Evolutionary conservation across 179 eudicot genomes (phyloP).

Genomic region (Kewa caespitosa): DNA sequence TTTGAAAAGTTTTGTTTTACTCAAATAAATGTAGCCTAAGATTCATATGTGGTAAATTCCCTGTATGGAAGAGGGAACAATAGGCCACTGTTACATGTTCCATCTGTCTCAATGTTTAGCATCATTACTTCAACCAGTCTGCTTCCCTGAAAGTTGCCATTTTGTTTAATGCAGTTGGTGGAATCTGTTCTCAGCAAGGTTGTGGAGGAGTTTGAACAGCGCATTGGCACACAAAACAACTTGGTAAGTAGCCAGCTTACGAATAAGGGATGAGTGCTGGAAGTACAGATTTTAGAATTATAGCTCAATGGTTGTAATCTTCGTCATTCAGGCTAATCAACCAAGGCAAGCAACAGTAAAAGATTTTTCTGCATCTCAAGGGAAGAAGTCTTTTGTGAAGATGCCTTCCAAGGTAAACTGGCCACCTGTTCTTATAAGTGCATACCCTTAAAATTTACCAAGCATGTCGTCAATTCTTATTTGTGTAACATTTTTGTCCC

Average conservation of each 20-base stretch:
- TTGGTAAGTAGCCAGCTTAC: conserved; percentile 43
- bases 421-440: conserved; percentile 10
- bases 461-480: conserved; percentile 1
- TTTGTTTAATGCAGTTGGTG: conserved; percentile 57
- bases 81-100: not conserved
- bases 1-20: not conserved
- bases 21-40: not conserved
- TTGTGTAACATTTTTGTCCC: conserved; percentile 9
- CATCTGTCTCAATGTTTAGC: not conserved
- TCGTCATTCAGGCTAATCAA: conserved; percentile 27
- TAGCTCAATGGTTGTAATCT: conserved; percentile 1
- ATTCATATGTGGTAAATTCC: not conserved
- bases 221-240: conserved; percentile 53
- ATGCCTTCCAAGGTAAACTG: conserved; percentile 48
- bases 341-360: conserved; percentile 50
- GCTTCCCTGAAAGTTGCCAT: conserved; percentile 14
- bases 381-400: conserved; percentile 38
- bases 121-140: not conserved
- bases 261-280: not conserved
- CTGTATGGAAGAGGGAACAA: not conserved
- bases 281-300: not conserved
- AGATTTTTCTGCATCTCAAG: conserved; percentile 42
- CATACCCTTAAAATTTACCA: not conserved
- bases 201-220: conserved; percentile 91
- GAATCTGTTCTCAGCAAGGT: conserved; percentile 87